Conservation (phyloP, 768 basidiomycete genomes). For the Termitomyces sp. region DNA sequence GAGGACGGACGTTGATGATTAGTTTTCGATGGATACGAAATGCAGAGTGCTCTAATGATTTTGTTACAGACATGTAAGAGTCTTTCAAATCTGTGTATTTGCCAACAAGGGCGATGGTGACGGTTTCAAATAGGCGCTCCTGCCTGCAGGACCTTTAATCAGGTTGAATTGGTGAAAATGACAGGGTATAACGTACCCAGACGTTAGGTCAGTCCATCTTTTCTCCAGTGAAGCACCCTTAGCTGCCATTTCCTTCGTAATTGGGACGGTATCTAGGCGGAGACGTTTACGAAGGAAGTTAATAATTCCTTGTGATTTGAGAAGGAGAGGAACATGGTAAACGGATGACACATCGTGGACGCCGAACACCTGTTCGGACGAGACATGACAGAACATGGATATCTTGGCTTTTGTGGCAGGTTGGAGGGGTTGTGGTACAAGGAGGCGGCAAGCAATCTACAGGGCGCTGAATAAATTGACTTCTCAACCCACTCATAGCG, state of each 20-base stretch:
- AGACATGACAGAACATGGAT: slow-evolving; percentile 98
- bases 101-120: slow-evolving; percentile 88
- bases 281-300: slow-evolving; percentile 78
- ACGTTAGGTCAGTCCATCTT: slow-evolving; percentile 82
- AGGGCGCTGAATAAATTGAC: background rate
- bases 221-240: slow-evolving; percentile 62
- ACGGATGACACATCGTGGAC: slow-evolving; percentile 96
- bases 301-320: slow-evolving; percentile 90
- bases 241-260: slow-evolving; percentile 51
- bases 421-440: slow-evolving; percentile 77
- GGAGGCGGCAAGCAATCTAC: slow-evolving; percentile 89
- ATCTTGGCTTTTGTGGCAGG: slow-evolving; percentile 91
- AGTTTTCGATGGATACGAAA: slow-evolving; percentile 88
- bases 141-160: slow-evolving; percentile 48
- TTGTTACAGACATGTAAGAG: slow-evolving; percentile 97
- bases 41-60: slow-evolving; percentile 94
- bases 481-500: slow-evolving; percentile 17
- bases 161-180: background rate
- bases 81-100: slow-evolving; percentile 98
- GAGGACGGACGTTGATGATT: slow-evolving; percentile 58
- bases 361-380: slow-evolving; percentile 84
- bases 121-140: slow-evolving; percentile 86
- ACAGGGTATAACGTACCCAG: slow-evolving; percentile 45
- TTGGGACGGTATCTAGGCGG: slow-evolving; percentile 54
- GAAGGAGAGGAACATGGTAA: slow-evolving; percentile 92